Conservation (phyloP, 495 filamentous ascomycete genomes). For the Sabuloglossum arenarium region DNA sequence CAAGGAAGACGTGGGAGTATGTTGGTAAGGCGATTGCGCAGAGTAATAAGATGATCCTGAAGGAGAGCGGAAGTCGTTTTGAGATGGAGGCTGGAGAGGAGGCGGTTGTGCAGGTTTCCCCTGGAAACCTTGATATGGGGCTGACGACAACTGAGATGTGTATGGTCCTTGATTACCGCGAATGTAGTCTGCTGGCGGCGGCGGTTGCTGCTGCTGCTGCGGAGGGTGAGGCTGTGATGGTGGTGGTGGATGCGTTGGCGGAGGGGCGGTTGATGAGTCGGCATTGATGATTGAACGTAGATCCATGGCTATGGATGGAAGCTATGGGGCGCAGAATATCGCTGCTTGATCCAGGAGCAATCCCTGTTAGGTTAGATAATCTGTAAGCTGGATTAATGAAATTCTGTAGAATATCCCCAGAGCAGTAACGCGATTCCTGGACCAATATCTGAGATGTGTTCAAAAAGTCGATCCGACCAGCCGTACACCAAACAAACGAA, state of each 20-base stretch:
- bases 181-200: neutral
- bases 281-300: slow-evolving; percentile 33
- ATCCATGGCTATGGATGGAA: slow-evolving; percentile 25
- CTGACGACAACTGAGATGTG: slow-evolving; percentile 17
- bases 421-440: neutral
- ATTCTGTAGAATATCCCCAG: neutral
- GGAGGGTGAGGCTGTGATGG: slow-evolving; percentile 5
- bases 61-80: slow-evolving; percentile 30
- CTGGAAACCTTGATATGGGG: slow-evolving; percentile 24
- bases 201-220: neutral
- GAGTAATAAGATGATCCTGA: slow-evolving; percentile 19
- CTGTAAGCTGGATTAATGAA: neutral
- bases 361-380: neutral
- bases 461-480: slow-evolving; percentile 1
- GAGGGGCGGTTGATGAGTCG: slow-evolving; percentile 16
- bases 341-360: neutral
- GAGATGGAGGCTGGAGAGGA: slow-evolving; percentile 26
- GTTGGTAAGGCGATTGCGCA: slow-evolving; percentile 31
- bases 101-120: slow-evolving; percentile 24
- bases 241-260: slow-evolving; percentile 12
- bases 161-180: neutral
- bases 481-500: neutral
- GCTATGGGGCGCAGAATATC: neutral
- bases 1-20: slow-evolving; percentile 23
- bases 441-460: neutral